Evolutionary conservation across 768 basidiomycete genomes (phyloP).

Genomic region (Termitomyces titanicus): DNA sequence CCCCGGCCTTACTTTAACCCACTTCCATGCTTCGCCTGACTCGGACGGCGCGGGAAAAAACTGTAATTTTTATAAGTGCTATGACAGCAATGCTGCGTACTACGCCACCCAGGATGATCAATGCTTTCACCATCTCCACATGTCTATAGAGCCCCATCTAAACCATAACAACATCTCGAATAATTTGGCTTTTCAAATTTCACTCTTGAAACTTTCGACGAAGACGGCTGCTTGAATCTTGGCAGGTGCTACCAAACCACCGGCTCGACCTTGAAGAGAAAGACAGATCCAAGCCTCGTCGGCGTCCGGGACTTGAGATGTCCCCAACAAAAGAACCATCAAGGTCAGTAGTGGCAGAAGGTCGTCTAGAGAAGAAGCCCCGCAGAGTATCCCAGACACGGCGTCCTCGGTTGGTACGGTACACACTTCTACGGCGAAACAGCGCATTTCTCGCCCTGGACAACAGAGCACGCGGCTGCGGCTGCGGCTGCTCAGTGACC

Average conservation of each 20-base stretch:
- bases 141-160: neutral
- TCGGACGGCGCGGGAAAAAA: neutral
- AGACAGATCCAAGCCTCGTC: conserved; percentile 10
- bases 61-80: neutral
- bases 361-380: conserved; percentile 5
- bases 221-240: neutral
- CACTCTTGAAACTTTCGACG: neutral
- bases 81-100: neutral
- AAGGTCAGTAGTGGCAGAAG: neutral
- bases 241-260: neutral
- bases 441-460: conserved; percentile 1
- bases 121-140: neutral
- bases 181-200: neutral
- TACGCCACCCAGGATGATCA: neutral
- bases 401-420: neutral
- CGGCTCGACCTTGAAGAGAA: conserved; percentile 1
- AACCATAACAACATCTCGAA: neutral
- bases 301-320: neutral
- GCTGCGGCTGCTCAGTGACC: neutral
- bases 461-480: neutral
- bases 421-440: neutral
- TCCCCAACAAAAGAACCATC: neutral
- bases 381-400: conserved; percentile 5
- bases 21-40: too few species aligned
- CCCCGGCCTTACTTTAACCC: too few species aligned